Conservation (phyloP, 23 red algal genomes). For the Cyanidium caldarium region DNA sequence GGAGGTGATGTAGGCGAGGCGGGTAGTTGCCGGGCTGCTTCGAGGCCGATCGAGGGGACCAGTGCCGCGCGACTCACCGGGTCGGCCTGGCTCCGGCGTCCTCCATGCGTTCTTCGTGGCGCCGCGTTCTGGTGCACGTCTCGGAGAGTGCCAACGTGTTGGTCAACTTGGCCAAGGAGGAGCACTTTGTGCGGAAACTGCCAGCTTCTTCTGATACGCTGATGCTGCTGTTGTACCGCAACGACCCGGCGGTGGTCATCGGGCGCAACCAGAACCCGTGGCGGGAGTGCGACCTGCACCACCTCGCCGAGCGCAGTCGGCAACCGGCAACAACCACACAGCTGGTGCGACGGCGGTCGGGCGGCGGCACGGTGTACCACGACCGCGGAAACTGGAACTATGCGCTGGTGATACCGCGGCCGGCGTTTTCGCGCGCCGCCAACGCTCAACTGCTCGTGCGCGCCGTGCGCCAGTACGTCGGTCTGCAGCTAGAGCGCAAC, state of each 20-base stretch:
- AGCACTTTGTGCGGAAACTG: slow-evolving; percentile 14
- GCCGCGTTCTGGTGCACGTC: too few species aligned
- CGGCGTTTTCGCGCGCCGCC: slow-evolving; percentile 17
- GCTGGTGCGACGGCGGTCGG: slow-evolving; percentile 53
- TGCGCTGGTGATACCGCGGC: slow-evolving; percentile 28
- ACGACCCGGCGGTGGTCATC: slow-evolving; percentile 48
- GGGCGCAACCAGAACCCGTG: slow-evolving; percentile 89
- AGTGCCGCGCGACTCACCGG: too few species aligned
- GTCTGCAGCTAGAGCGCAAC: background rate
- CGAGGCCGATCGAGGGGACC: too few species aligned
- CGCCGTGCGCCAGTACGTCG: slow-evolving; percentile 2
- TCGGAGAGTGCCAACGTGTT: slow-evolving; percentile 22
- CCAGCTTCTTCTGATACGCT: background rate
- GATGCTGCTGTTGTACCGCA: slow-evolving; percentile 68
- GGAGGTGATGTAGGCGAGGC: too few species aligned
- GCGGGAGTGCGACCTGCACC: slow-evolving; percentile 37
- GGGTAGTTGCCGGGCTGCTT: too few species aligned
- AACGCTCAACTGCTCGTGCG: slow-evolving; percentile 19
- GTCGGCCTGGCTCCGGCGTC: too few species aligned
- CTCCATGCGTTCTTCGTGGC: too few species aligned
- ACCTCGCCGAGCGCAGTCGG: background rate
- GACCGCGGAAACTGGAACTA: slow-evolving; percentile 83
- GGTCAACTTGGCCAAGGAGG: slow-evolving; percentile 65
- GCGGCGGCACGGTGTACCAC: slow-evolving; percentile 90
- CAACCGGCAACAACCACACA: background rate